These are phyloP conservation scores for Arthrobotrys musiformis DNA, from an alignment of 2,329 filamentous ascomycete species.

Conservation along the genomic window DNA sequence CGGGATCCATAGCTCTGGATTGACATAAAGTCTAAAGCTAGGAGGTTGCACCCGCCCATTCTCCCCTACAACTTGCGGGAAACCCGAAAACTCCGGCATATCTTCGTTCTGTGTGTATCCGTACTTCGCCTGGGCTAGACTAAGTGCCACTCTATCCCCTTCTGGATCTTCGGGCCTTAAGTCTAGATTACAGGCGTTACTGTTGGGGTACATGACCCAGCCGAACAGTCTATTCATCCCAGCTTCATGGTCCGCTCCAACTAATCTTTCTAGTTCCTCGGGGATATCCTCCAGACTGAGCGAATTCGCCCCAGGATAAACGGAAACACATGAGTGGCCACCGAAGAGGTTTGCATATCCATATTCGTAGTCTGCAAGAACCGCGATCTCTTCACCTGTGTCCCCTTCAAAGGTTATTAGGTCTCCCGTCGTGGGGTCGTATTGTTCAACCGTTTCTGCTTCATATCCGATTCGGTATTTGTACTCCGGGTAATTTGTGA, in stretches of 20 bases:
- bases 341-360: slow-evolving; percentile 16
- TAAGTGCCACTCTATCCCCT: background rate
- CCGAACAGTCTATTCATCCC: slow-evolving; percentile 10
- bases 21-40: slow-evolving; percentile 38
- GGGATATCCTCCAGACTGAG: slow-evolving; percentile 10
- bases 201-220: slow-evolving; percentile 37
- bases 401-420: background rate
- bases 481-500: slow-evolving; percentile 5
- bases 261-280: background rate
- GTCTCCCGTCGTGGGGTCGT: background rate
- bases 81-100: background rate
- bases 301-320: slow-evolving; percentile 17
- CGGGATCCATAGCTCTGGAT: slow-evolving; percentile 16
- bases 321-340: slow-evolving; percentile 12
- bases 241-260: background rate
- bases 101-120: background rate
- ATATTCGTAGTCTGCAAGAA: background rate
- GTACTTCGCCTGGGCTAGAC: slow-evolving; percentile 19
- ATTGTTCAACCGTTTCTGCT: background rate
- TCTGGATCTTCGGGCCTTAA: background rate
- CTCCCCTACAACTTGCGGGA: background rate
- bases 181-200: slow-evolving; percentile 20
- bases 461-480: slow-evolving; percentile 27
- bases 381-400: background rate
- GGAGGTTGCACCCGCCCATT: background rate